These are phyloP conservation scores for Phaeosphaeriaceae sp. DNA, from an alignment of 2,329 filamentous ascomycete species.

Conservation along the genomic window DNA sequence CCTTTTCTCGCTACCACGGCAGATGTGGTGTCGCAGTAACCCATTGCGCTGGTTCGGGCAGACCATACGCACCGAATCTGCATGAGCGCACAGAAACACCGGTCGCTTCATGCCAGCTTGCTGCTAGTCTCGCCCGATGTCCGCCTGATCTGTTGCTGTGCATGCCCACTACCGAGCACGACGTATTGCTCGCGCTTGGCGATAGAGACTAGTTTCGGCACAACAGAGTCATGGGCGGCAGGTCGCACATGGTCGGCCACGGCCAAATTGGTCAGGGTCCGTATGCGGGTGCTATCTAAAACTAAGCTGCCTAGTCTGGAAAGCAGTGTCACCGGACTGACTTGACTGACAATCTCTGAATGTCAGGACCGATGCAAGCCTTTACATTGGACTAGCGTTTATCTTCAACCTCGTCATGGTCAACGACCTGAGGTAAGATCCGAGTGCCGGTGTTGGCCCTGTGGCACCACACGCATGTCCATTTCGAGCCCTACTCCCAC, in stretches of 20 bases:
- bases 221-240: background rate
- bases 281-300: background rate
- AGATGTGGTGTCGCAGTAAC: constrained; percentile 8
- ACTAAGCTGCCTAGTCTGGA: background rate
- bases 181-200: background rate
- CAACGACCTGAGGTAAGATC: no score
- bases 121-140: background rate
- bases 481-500: no score
- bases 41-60: background rate
- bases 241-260: background rate
- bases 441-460: no score
- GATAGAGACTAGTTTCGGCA: background rate
- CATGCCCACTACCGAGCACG: background rate
- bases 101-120: background rate
- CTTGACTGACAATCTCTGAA: background rate
- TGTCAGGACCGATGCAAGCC: background rate
- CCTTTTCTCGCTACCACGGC: constrained; percentile 6
- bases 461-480: no score
- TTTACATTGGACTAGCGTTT: background rate
- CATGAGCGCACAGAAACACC: background rate
- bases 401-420: no score
- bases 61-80: background rate
- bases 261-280: background rate
- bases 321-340: background rate
- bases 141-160: background rate